Evolutionary conservation across 225 moss, liverwort and hornwort genomes (phyloP).

Genomic region (Polytrichum formosum): DNA sequence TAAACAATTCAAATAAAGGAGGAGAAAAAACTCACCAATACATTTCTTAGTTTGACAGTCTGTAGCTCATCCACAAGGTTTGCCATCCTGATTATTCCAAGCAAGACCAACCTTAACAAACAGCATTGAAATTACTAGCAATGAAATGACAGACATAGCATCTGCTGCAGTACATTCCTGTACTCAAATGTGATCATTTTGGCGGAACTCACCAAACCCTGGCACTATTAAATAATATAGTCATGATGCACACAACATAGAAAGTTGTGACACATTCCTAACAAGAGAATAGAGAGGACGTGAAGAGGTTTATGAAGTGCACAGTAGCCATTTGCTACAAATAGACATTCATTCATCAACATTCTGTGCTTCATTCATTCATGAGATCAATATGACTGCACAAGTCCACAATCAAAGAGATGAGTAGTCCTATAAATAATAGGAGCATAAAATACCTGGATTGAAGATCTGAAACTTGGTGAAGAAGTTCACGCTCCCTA

Average conservation of each 20-base stretch:
- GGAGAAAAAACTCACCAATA: constrained; percentile 23
- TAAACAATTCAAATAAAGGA: not conserved
- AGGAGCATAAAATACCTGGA: constrained; percentile 33
- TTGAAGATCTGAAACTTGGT: constrained; percentile 61
- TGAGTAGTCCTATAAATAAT: not conserved
- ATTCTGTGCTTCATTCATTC: not conserved
- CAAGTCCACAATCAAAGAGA: not conserved
- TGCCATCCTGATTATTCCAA: constrained; percentile 44
- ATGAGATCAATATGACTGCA: not conserved
- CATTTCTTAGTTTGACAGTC: constrained; percentile 51
- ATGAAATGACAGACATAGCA: constrained; percentile 11
- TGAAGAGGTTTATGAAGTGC: not conserved
- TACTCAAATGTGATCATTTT: not conserved
- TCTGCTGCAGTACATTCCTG: constrained; percentile 2
- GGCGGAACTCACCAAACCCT: not conserved
- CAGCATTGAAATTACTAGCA: not conserved
- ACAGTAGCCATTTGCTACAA: not conserved
- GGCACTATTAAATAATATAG: not conserved
- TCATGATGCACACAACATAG: not conserved
- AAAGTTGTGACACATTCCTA: not conserved
- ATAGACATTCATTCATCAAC: not conserved
- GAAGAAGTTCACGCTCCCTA: constrained; percentile 57
- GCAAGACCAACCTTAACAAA: not conserved
- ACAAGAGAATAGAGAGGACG: not conserved
- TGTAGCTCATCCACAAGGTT: constrained; percentile 59